Base-by-base conservation (phyloP, 495 filamentous ascomycete species). In the Tuber aestivum region DNA sequence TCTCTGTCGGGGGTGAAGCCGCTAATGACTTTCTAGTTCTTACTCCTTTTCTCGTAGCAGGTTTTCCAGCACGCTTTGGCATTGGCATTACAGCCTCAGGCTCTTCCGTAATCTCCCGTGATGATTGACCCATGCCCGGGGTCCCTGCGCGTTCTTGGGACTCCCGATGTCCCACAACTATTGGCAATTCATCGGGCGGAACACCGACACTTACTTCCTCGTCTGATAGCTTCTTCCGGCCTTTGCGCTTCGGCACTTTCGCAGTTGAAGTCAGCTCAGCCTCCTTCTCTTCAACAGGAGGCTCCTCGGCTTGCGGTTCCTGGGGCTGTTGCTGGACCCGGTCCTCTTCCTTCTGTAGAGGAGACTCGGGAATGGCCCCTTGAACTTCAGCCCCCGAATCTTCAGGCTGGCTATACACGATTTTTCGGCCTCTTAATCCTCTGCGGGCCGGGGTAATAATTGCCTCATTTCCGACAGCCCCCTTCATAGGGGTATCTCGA, bases 361-460 rank as follows among this genome's bases (percentile, higher is more conserved):
- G 27, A 20, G 56, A 35, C 27, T 27, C 32, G 27, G 35, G 56
- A 35, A 65, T 12, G 23, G 71, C 37, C 37, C 23, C 32, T 3
- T 23, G 14, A 71, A 21, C 23, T 16, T 44, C 50, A 20, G 48
- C 48, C 21, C 48, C 23, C 3, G 56, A 69, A 40, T 56, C 38
- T 8, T 41, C 65, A 7, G 72, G 70, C 23, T 79, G 70, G 27
- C 72, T 79, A 7, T 75, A 42, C 20, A 73, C 70, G 18, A 56
- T 75, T 56, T 56, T 79, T 27, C 70, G 78, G 20, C 78, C 78
- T 72, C 76, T 79, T 61, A 42, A 69, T 8, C 75, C 76, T 70
- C 56, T 65, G 4, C 56, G 56, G 6, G 56, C 56, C 12, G 56
- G 56, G 32, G 56, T 65, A 65, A 61, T 61, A 61, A n/a, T 27